phyloP scores from a whole-genome alignment of 371 early-diverging fungal species.

The Fennellomyces sp. region DNA sequence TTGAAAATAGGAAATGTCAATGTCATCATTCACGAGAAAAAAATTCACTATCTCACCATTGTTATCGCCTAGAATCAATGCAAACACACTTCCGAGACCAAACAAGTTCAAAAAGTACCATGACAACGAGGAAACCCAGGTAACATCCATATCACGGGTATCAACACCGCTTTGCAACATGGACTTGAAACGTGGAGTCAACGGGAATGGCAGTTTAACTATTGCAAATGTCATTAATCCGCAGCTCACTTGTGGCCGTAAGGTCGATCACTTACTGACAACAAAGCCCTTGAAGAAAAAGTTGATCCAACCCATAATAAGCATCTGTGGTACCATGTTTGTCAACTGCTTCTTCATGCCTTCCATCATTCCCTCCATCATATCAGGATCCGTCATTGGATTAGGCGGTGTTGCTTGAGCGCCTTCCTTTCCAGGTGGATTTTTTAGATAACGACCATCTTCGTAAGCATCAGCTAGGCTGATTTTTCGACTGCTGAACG shows the following conservation, averaged over 20 bases:
- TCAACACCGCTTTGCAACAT: constrained; percentile 98
- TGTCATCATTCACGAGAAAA: background rate
- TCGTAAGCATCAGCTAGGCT: constrained; percentile 81
- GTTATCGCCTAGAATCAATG: constrained; percentile 88
- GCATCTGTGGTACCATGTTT: constrained; percentile 95
- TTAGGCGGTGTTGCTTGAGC: constrained; percentile 45
- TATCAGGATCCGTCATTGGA: constrained; percentile 90
- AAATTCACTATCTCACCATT: constrained; percentile 64
- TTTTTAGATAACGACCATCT: constrained; percentile 82
- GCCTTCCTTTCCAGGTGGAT: constrained; percentile 59
- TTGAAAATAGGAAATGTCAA: background rate
- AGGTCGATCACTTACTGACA: constrained; percentile 67
- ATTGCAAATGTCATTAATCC: background rate
- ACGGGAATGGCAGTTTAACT: constrained; percentile 95
- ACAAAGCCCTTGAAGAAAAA: constrained; percentile 98
- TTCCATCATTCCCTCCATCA: constrained; percentile 96
- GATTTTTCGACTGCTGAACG: constrained; percentile 73
- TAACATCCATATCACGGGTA: constrained; percentile 95
- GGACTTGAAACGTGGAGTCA: constrained; percentile 94
- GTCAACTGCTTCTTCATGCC: constrained; percentile 96
- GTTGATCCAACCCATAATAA: constrained; percentile 98
- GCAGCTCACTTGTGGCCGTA: background rate
- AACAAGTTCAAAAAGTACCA: constrained; percentile 98
- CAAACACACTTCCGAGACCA: constrained; percentile 91
- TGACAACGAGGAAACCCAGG: constrained; percentile 96